These are phyloP conservation scores for Penicillium frequentans DNA, from an alignment of 2,329 filamentous ascomycete species.

Conservation along the genomic window DNA sequence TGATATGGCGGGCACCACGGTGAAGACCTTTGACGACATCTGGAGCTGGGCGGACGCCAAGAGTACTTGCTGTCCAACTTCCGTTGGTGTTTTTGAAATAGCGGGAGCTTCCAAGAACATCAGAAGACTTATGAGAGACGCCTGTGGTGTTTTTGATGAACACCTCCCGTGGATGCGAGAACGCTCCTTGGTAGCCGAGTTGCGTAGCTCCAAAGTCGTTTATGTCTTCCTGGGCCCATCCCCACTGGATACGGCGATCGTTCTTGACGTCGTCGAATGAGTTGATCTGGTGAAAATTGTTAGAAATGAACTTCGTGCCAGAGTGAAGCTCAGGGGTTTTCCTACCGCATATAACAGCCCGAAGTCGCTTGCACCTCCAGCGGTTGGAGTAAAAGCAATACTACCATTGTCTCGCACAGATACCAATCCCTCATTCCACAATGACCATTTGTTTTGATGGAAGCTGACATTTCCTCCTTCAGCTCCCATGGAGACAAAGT, in stretches of 20 bases:
- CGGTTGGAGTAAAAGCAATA: slow-evolving; percentile 12
- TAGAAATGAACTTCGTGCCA: not conserved
- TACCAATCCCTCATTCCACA: slow-evolving; percentile 15
- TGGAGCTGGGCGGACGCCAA: slow-evolving; percentile 12
- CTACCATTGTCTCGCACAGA: slow-evolving; percentile 14
- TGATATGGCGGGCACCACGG: slow-evolving; percentile 6
- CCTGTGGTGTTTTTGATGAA: slow-evolving; percentile 13
- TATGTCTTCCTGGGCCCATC: slow-evolving; percentile 14
- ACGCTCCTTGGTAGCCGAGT: slow-evolving; percentile 14
- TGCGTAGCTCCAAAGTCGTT: slow-evolving; percentile 13
- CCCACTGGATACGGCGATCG: slow-evolving; percentile 17
- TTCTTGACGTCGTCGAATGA: slow-evolving; percentile 16
- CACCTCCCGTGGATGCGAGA: slow-evolving; percentile 11
- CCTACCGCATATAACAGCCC: slow-evolving; percentile 16
- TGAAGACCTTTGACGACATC: slow-evolving; percentile 13
- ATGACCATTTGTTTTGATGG: slow-evolving; percentile 12
- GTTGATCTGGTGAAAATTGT: slow-evolving; percentile 5
- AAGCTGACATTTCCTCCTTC: slow-evolving; percentile 16
- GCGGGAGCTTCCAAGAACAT: slow-evolving; percentile 7
- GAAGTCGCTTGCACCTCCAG: slow-evolving; percentile 15
- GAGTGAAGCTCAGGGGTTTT: not conserved
- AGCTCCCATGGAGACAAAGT: slow-evolving; percentile 18
- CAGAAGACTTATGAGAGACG: not conserved
- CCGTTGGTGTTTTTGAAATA: slow-evolving; percentile 9
- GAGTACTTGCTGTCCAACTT: slow-evolving; percentile 15